phyloP scores from a whole-genome alignment of 805 yeast species.

The Naumovozyma castellii region DNA sequence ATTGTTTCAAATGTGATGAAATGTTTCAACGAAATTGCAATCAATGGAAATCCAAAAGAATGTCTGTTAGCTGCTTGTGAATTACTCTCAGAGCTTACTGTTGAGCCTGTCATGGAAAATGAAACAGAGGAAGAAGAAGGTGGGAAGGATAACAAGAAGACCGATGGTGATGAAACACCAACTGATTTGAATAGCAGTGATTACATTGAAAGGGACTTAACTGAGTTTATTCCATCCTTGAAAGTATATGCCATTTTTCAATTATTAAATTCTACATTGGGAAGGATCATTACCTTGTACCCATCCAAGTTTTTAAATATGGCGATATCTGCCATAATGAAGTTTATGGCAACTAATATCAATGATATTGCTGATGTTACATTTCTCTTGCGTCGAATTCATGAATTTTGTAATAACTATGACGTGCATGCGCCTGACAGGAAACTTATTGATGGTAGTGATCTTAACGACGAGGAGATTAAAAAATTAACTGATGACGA shows the following conservation, averaged over 20 bases:
- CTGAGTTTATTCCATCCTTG: slow-evolving; percentile 35
- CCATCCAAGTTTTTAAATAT: slow-evolving; percentile 76
- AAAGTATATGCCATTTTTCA: slow-evolving; percentile 60
- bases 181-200: background rate
- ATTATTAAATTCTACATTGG: slow-evolving; percentile 48
- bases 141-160: slow-evolving; percentile 6
- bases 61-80: slow-evolving; percentile 65
- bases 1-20: slow-evolving; percentile 32
- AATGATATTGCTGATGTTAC: slow-evolving; percentile 26
- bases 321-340: slow-evolving; percentile 49
- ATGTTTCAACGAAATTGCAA: slow-evolving; percentile 53
- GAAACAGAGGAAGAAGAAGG: slow-evolving; percentile 7
- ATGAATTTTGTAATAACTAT: slow-evolving; percentile 50
- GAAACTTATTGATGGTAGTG: slow-evolving; percentile 16
- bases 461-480: slow-evolving; percentile 27
- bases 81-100: slow-evolving; percentile 31
- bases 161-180: no score
- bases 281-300: slow-evolving; percentile 52
- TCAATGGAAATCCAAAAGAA: slow-evolving; percentile 73
- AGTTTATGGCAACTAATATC: slow-evolving; percentile 39
- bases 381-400: slow-evolving; percentile 50
- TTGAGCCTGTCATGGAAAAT: slow-evolving; percentile 1
- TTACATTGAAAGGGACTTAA: slow-evolving; percentile 7
- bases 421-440: slow-evolving; percentile 35
- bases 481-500: slow-evolving; percentile 45